phyloP scores from a whole-genome alignment of 2,329 filamentous ascomycete genomes.

The Chrysosphaeria jannelii region DNA sequence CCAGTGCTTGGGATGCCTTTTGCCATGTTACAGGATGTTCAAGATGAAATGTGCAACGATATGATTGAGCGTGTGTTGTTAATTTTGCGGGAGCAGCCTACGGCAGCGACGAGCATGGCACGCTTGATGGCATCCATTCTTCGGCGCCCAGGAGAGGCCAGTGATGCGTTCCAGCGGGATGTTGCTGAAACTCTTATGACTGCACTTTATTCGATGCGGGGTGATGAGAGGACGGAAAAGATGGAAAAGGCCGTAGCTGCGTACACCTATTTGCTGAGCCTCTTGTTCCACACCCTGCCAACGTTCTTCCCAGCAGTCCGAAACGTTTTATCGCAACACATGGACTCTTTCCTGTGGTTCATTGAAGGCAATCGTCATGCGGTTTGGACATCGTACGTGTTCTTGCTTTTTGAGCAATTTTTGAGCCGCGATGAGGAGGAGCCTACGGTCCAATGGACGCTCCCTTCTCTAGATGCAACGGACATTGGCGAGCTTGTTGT shows the following conservation, averaged over 20 bases:
- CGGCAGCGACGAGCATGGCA: no score
- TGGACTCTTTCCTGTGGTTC: constrained; percentile 48
- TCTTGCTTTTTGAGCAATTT: constrained; percentile 70
- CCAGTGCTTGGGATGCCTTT: no score
- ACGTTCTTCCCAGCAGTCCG: no score
- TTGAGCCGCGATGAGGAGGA: constrained; percentile 75
- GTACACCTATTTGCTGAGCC: constrained; percentile 69
- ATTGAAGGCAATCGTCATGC: no score
- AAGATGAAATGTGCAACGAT: no score
- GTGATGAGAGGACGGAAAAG: constrained; percentile 33
- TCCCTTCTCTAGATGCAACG: constrained; percentile 19
- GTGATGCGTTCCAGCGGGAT: no score
- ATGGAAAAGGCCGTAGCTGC: constrained; percentile 39
- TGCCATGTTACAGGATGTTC: no score
- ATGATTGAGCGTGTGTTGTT: no score
- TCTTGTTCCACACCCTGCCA: constrained; percentile 71
- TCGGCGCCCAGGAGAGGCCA: no score
- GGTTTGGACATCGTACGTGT: constrained; percentile 74
- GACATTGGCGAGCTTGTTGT: constrained; percentile 22
- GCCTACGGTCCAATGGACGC: constrained; percentile 37
- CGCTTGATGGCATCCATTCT: no score
- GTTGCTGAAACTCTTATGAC: constrained; percentile 60
- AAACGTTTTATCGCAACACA: constrained; percentile 48
- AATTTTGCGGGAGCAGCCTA: no score
- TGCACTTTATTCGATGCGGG: constrained; percentile 42